phyloP scores from a whole-genome alignment of 2,329 filamentous ascomycete genomes.

The Alternaria brassicicola region DNA sequence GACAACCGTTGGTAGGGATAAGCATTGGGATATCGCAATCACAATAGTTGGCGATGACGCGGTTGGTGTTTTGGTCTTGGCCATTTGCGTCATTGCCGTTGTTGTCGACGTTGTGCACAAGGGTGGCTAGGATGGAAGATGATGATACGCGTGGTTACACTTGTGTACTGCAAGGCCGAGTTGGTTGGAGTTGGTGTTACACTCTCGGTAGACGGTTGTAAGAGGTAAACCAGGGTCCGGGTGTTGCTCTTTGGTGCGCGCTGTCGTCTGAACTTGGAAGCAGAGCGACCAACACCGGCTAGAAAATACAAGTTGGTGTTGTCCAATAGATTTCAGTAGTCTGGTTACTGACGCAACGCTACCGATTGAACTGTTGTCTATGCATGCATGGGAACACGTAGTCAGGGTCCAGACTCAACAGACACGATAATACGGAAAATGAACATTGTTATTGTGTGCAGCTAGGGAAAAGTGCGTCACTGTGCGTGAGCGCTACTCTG shows the following conservation, averaged over 20 bases:
- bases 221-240: neutral
- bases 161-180: neutral
- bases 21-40: neutral
- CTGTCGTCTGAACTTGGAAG: neutral
- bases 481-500: neutral
- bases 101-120: neutral
- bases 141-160: neutral
- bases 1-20: too few species aligned
- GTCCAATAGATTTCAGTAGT: neutral
- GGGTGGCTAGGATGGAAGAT: too few species aligned
- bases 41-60: neutral
- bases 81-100: neutral
- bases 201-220: neutral
- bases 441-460: neutral
- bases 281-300: neutral
- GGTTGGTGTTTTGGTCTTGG: neutral
- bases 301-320: neutral
- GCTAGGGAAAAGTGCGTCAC: slow-evolving; percentile 1
- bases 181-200: neutral
- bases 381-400: neutral
- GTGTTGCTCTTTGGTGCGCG: neutral
- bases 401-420: neutral
- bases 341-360: neutral
- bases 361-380: neutral
- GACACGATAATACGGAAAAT: neutral